Base-by-base conservation (phyloP, 1,284 basidiomycete genomes). In the Cystobasidium sp. region DNA sequence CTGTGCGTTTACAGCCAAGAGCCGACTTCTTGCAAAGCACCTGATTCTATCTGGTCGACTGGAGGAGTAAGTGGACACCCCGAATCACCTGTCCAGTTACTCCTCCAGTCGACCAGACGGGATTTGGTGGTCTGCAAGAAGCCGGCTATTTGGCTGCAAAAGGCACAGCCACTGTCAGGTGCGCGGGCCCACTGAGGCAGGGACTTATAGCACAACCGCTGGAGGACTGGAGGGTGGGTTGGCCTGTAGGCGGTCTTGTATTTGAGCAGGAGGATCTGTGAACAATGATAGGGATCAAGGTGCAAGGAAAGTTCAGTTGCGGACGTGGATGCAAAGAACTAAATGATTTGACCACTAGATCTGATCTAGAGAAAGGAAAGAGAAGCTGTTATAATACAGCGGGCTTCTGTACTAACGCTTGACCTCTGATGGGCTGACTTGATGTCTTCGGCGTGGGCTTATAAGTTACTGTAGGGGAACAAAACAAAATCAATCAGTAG, bases 351-450 rank as follows among this genome's bases (percentile, higher is more conserved):
- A 47, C 46, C 46, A 47, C 46, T 47, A 47, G 46, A 47, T 47
- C 46, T 47, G 46, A 47, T 47, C 46, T 47, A 18, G 8, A 47
- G 46, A 47, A 47, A 47, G 46, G 46, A 47, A 47, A 47, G 46
- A 47, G 46, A 47, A 47, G 46, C 18, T 47, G 46, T 47, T 47
- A 47, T 47, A 18, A 9, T 47, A 47, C 46, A 47, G 46, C 46
- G n/a, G 46, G 46, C 18, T 47, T 18, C 46, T 47, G 8, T 9
- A 47, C 46, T 47, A 47, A 8, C 46, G 46, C 46, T 47, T 47
- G 46, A 47, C 46, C 46, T 47, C 46, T 47, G 46, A 47, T 47
- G 46, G 46, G 46, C 46, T 47, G 46, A 47, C 46, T 47, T 47
- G 46, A 47, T 47, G 46, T 47, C 46, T 18, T 47, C 9, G 46